Percentiles rank a stretch among this genome's conserved stretches.
Conservation (phyloP, 1,139 yeast species). For the Debaryomyces singareniensis region DNA sequence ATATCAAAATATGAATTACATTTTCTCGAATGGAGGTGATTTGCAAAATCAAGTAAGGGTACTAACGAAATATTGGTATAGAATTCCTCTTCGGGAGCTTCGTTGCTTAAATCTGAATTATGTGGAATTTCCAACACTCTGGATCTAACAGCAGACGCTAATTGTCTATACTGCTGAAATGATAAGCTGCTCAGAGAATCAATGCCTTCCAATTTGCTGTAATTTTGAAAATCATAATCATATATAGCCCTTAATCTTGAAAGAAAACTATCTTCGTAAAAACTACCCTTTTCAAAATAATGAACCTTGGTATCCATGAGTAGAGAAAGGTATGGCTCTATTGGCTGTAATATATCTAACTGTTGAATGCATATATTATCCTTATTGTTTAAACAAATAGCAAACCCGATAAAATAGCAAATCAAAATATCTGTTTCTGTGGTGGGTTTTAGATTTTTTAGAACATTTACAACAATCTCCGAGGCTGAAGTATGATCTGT, state of each 20-base stretch:
- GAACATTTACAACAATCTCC: slow-evolving; percentile 15
- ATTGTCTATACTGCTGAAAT: slow-evolving; percentile 25
- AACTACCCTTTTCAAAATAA: slow-evolving; percentile 6
- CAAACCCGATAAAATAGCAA: slow-evolving; percentile 22
- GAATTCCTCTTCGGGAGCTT: slow-evolving; percentile 25
- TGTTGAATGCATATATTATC: slow-evolving; percentile 2
- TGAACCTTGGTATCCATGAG: slow-evolving; percentile 15
- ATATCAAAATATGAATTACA: slow-evolving; percentile 58
- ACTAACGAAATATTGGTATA: slow-evolving; percentile 51
- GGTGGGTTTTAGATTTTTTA: slow-evolving; percentile 15
- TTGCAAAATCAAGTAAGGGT: slow-evolving; percentile 63
- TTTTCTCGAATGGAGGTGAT: slow-evolving; percentile 33
- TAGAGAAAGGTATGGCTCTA: slow-evolving; percentile 21
- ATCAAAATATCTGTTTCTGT: slow-evolving; percentile 26
- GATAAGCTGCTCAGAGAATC: slow-evolving; percentile 10
- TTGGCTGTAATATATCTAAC: slow-evolving; percentile 6
- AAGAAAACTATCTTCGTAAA: slow-evolving; percentile 14
- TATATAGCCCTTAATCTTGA: slow-evolving; percentile 12
- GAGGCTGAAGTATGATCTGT: slow-evolving; percentile 9
- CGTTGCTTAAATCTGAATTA: slow-evolving; percentile 7
- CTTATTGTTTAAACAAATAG: slow-evolving; percentile 8
- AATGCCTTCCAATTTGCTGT: slow-evolving; percentile 14
- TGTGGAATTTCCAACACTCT: slow-evolving; percentile 61
- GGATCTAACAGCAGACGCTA: slow-evolving; percentile 48
- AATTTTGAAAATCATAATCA: background rate